These are phyloP conservation scores for Capsicum baccatum DNA, from an alignment of 257 asterid genomes.

Conservation along the genomic window DNA sequence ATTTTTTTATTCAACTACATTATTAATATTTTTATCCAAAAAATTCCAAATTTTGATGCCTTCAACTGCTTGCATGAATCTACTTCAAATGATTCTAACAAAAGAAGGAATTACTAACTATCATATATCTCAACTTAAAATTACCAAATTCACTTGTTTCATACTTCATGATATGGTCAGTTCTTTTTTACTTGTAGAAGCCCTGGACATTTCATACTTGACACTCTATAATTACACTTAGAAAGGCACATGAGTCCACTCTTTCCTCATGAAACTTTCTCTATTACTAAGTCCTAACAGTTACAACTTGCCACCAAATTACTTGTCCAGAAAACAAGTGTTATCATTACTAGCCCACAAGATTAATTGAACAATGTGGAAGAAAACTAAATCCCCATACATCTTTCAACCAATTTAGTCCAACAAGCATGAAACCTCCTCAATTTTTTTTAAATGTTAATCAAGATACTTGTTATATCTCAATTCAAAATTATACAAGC, in stretches of 20 bases:
- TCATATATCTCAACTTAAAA: constrained; percentile 1
- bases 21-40: background rate
- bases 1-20: constrained; percentile 14
- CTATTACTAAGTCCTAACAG: background rate
- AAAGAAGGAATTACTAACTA: background rate
- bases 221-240: constrained; percentile 10
- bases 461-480: background rate
- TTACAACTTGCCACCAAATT: background rate
- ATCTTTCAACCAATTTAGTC: background rate
- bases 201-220: background rate
- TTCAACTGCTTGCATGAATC: background rate
- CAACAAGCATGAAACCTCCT: background rate
- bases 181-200: background rate
- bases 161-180: constrained; percentile 8
- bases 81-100: constrained; percentile 8
- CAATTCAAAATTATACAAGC: background rate
- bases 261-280: background rate
- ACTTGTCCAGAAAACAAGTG: background rate
- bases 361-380: background rate
- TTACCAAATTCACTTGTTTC: background rate
- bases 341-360: background rate
- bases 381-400: background rate
- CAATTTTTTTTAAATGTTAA: background rate
- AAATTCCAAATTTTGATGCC: background rate
- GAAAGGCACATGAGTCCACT: background rate